These are phyloP conservation scores for Apium graveolens DNA, from an alignment of 129 eudicot genomes.

Conservation along the genomic window DNA sequence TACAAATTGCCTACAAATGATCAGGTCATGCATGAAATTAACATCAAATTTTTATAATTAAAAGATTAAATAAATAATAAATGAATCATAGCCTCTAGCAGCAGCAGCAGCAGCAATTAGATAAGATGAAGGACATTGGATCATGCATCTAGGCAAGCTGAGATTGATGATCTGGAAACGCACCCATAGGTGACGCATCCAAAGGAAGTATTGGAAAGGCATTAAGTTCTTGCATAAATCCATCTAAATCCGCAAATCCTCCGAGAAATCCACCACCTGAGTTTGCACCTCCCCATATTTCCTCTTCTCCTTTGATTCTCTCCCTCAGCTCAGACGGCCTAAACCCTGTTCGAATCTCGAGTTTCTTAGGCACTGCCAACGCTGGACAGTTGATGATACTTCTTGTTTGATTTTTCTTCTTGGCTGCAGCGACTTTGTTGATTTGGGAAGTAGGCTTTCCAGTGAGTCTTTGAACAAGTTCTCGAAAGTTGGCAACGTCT, in stretches of 20 bases:
- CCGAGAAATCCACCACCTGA: slow-evolving; percentile 76
- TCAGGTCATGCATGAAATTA: neutral
- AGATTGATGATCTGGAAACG: slow-evolving; percentile 33
- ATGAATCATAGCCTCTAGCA: slow-evolving; percentile 3
- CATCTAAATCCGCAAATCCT: slow-evolving; percentile 67
- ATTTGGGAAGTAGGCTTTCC: slow-evolving; percentile 49
- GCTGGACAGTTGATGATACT: slow-evolving; percentile 4
- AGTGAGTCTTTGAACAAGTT: slow-evolving; percentile 77
- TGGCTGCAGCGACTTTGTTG: slow-evolving; percentile 15
- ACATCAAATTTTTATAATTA: neutral
- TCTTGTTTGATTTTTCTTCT: slow-evolving; percentile 24
- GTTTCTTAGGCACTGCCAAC: slow-evolving; percentile 12
- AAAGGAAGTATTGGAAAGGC: slow-evolving; percentile 39
- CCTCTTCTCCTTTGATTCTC: slow-evolving; percentile 78
- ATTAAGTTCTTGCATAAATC: slow-evolving; percentile 71
- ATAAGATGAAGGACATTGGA: neutral
- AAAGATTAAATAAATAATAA: slow-evolving; percentile 12
- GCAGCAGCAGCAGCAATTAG: slow-evolving; percentile 9
- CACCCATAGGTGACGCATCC: slow-evolving; percentile 46
- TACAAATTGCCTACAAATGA: neutral
- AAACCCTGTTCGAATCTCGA: slow-evolving; percentile 29
- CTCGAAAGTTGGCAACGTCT: slow-evolving; percentile 77
- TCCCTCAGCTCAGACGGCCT: slow-evolving; percentile 34
- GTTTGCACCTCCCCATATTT: slow-evolving; percentile 66
- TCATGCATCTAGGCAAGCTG: slow-evolving; percentile 22